Base-by-base conservation (phyloP, 2,329 filamentous ascomycete species). In the Teratosphaeria gauchensis region DNA sequence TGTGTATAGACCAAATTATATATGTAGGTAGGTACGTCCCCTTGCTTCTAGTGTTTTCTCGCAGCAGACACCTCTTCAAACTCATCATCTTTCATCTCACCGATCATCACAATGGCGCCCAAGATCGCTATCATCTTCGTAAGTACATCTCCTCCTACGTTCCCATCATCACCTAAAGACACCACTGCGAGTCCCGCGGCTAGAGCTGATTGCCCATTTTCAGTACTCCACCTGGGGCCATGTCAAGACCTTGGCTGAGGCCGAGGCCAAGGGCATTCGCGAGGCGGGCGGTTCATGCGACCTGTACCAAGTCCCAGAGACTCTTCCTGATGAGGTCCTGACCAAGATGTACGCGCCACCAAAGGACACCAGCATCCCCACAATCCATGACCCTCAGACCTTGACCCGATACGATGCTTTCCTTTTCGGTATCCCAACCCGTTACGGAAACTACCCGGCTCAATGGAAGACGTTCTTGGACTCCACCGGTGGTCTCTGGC, bases 401-500 rank as follows among this genome's bases (percentile, higher is more conserved):
- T 85, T 96, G 51, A 83, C 86, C 71, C 65, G 72, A 58, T 97
- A 95, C 78, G 92, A 97, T 71, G 94, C 60, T 28, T 86, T 96
- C 80, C 86, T 99, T 64, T 83, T 97, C 69, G 94, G 94, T 66
- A 94, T 97, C 74, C 94, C 94, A 61, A 99, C 94, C 56, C 85
- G 94, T 66, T 99, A 90, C 79, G 94, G 94, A 69, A 97, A 95
- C 84, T 96, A 96, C 82, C 92, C 92, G 54, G 89, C 87, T 19
- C 94, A 99, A 79, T 96, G 89, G 89, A 96, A 94, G 82, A 72
- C 84, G 51, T 92, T 91, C 82, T 95, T 91, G 89, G 94, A 99
- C 57, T 83, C 84, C 77, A 92, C 90, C 28, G 92, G 92, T 71
- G 80, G 82, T 67, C 88, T 94, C 75, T 97, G 94, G 94, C 77